Conservation (phyloP, 305 asterid species). For the Andrographis paniculata region DNA sequence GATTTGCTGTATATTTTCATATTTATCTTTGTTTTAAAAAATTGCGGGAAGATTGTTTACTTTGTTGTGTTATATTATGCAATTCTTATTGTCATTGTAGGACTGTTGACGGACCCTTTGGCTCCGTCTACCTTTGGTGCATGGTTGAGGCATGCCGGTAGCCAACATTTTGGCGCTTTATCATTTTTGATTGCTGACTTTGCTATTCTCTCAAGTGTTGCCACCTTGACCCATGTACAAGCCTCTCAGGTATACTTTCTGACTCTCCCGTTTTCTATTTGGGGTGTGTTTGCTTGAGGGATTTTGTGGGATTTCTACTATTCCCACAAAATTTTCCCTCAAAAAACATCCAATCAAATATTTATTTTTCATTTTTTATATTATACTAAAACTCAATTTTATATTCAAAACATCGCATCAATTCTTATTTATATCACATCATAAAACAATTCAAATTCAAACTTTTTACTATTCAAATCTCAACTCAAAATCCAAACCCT, state of each 20-base stretch:
- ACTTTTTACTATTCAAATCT: too few species aligned
- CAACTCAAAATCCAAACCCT: too few species aligned
- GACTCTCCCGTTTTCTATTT: not conserved
- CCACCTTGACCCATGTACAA: conserved; percentile 76
- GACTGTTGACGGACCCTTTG: conserved; percentile 79
- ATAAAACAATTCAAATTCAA: too few species aligned
- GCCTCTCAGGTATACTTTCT: conserved; percentile 71
- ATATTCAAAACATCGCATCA: too few species aligned
- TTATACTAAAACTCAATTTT: too few species aligned
- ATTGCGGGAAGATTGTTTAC: not conserved
- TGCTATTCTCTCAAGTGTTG: conserved; percentile 66
- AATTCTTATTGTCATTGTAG: conserved; percentile 33
- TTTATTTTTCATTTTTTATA: too few species aligned
- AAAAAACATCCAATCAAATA: too few species aligned
- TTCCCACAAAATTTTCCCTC: too few species aligned
- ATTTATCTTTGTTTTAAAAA: not conserved
- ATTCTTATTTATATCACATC: too few species aligned
- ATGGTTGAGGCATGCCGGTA: conserved; percentile 77
- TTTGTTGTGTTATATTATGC: not conserved
- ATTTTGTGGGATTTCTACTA: too few species aligned
- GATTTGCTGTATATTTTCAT: conserved; percentile 8
- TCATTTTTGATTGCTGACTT: conserved; percentile 60
- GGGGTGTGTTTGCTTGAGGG: too few species aligned
- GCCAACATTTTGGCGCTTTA: conserved; percentile 67
- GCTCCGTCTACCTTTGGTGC: conserved; percentile 83